These are phyloP conservation scores for Taxawa tesnikishii DNA, from an alignment of 2,329 filamentous ascomycete genomes.

Conservation along the genomic window DNA sequence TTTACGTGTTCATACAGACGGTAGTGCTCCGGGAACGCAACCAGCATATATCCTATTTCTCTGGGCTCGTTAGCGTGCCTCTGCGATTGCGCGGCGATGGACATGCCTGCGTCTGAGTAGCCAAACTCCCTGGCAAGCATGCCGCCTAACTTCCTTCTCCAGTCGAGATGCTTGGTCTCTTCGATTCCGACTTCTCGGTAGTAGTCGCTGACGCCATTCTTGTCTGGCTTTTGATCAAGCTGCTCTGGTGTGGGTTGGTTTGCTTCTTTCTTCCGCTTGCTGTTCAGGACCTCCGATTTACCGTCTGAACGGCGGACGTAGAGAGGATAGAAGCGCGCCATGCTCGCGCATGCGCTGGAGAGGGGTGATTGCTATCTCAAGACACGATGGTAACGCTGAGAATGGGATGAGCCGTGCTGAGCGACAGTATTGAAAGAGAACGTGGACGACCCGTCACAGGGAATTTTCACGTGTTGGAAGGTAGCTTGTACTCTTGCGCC, in stretches of 20 bases:
- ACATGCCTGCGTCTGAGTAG: constrained; percentile 6
- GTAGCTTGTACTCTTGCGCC: too few species aligned
- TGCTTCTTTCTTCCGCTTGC: constrained; percentile 34
- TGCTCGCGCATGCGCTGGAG: constrained; percentile 9
- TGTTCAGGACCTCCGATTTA: constrained; percentile 35
- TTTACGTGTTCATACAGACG: constrained; percentile 47
- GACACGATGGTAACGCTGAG: too few species aligned
- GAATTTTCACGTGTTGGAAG: too few species aligned
- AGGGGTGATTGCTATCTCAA: background rate
- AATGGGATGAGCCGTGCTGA: too few species aligned
- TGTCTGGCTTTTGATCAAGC: constrained; percentile 38
- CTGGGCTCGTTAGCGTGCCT: background rate
- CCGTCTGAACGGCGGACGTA: constrained; percentile 38
- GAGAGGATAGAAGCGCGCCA: constrained; percentile 35
- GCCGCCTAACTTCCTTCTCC: constrained; percentile 46
- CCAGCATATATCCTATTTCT: constrained; percentile 38
- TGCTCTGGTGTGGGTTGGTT: constrained; percentile 41
- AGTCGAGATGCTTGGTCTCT: constrained; percentile 43
- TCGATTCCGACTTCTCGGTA: constrained; percentile 38
- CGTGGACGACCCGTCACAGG: too few species aligned
- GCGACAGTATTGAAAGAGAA: too few species aligned
- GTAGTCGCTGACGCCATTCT: constrained; percentile 41
- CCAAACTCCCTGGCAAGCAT: constrained; percentile 42
- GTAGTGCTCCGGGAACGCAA: constrained; percentile 43
- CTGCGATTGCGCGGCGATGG: background rate